A percentile compares a stretch with the other conserved stretches of the same genome.
Conservation (phyloP, 1,139 yeast species). For the Groenewaldozyma sp. region DNA sequence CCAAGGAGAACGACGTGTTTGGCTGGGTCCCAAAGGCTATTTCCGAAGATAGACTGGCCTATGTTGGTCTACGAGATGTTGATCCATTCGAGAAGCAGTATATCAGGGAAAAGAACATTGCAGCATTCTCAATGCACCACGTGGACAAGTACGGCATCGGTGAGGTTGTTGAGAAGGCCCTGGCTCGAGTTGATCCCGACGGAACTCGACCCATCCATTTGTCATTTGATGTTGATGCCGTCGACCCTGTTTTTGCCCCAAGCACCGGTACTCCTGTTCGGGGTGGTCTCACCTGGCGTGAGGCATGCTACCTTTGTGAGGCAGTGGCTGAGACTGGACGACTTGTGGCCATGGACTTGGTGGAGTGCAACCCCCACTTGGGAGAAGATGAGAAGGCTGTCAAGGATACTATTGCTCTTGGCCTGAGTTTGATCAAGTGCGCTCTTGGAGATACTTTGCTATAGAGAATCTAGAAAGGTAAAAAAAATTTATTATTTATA, state of each 20-base stretch:
- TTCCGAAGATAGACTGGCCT: constrained; percentile 65
- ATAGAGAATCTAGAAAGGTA: constrained; percentile 30
- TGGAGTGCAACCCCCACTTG: constrained; percentile 85
- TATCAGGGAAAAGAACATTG: constrained; percentile 58
- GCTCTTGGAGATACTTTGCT: constrained; percentile 87
- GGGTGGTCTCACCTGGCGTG: constrained; percentile 91
- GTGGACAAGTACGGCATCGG: constrained; percentile 91
- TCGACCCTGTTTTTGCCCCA: constrained; percentile 89
- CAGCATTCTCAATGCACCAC: constrained; percentile 94
- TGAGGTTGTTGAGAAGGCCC: constrained; percentile 85
- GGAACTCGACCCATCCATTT: constrained; percentile 73
- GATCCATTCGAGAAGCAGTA: constrained; percentile 77
- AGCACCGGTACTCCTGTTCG: constrained; percentile 98
- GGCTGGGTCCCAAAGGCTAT: constrained; percentile 72
- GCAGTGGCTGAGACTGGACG: constrained; percentile 84
- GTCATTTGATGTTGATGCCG: constrained; percentile 93
- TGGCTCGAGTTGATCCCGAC: constrained; percentile 67
- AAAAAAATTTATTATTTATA: neutral
- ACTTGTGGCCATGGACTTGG: constrained; percentile 80
- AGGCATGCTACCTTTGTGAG: constrained; percentile 87
- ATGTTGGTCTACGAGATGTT: constrained; percentile 91
- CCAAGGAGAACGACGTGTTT: constrained; percentile 43
- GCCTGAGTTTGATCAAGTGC: constrained; percentile 86
- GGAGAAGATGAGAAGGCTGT: constrained; percentile 74
- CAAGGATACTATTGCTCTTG: constrained; percentile 79